A percentile compares a stretch with the other conserved stretches of the same genome.
phyloP scores from a whole-genome alignment of 1,139 yeast species.

The Fermentozyma sake region DNA sequence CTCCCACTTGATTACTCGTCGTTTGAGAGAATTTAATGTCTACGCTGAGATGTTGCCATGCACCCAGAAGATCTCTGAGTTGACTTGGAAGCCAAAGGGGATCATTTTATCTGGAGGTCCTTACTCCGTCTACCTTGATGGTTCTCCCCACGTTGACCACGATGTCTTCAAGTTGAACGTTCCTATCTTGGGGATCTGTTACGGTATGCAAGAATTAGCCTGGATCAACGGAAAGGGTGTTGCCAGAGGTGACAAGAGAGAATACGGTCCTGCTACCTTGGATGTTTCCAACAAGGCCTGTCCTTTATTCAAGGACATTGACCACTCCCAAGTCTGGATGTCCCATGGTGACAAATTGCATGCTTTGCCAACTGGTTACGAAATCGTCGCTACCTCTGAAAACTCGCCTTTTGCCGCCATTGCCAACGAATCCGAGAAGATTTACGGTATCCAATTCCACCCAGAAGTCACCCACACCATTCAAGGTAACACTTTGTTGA shows the following conservation, averaged over 20 bases:
- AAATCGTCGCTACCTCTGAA: constrained; percentile 83
- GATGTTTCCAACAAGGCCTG: constrained; percentile 64
- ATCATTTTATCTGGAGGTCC: constrained; percentile 97
- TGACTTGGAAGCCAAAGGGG: constrained; percentile 95
- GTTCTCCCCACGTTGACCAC: constrained; percentile 96
- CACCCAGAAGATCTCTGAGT: constrained; percentile 90
- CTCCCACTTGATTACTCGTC: constrained; percentile 93
- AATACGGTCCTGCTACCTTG: constrained; percentile 94
- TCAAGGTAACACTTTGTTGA: constrained; percentile 81
- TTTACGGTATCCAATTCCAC: constrained; percentile 97
- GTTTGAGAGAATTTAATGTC: constrained; percentile 95
- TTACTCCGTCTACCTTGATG: constrained; percentile 92
- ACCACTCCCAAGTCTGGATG: constrained; percentile 98
- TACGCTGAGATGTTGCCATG: constrained; percentile 99
- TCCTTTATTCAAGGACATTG: constrained; percentile 80
- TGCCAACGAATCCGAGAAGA: constrained; percentile 65
- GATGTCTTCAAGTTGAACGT: constrained; percentile 86
- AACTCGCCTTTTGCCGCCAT: constrained; percentile 97
- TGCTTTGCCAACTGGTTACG: constrained; percentile 85
- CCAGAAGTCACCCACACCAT: constrained; percentile 98
- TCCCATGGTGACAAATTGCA: constrained; percentile 96
- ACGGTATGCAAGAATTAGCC: constrained; percentile 98
- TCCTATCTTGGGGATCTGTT: constrained; percentile 96
- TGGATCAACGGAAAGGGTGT: constrained; percentile 97
- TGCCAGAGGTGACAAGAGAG: constrained; percentile 95